phyloP scores from a whole-genome alignment of 257 asterid species.

The Dorcoceras hygrometricum region DNA sequence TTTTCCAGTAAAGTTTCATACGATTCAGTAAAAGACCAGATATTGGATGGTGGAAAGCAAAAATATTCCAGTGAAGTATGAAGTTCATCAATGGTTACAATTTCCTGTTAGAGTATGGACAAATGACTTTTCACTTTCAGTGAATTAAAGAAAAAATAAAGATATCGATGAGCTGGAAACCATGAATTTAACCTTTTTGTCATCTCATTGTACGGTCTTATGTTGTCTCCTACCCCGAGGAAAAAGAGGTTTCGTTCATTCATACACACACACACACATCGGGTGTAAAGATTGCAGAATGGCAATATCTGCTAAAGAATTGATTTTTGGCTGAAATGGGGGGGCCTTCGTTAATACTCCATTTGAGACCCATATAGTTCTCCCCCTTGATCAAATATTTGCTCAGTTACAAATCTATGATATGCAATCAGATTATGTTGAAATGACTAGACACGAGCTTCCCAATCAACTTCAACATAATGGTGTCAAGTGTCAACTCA shows the following conservation, averaged over 20 bases:
- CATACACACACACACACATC: too few species aligned
- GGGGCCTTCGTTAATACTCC: too few species aligned
- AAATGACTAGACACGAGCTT: too few species aligned
- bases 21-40: too few species aligned
- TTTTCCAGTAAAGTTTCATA: too few species aligned
- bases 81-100: background rate
- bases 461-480: too few species aligned
- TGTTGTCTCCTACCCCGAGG: background rate
- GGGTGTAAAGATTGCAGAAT: too few species aligned
- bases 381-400: too few species aligned
- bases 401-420: too few species aligned
- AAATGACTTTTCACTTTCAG: constrained; percentile 16
- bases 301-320: background rate
- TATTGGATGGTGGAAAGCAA: constrained; percentile 9
- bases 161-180: constrained; percentile 27
- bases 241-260: background rate
- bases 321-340: background rate
- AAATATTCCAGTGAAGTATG: background rate
- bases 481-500: too few species aligned
- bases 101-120: constrained; percentile 2
- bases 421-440: too few species aligned
- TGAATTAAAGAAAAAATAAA: background rate
- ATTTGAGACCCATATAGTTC: too few species aligned
- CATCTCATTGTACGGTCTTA: constrained; percentile 10
- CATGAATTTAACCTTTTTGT: background rate